Base-by-base conservation (phyloP, 805 yeast genomes). In the Teunomyces stri region DNA sequence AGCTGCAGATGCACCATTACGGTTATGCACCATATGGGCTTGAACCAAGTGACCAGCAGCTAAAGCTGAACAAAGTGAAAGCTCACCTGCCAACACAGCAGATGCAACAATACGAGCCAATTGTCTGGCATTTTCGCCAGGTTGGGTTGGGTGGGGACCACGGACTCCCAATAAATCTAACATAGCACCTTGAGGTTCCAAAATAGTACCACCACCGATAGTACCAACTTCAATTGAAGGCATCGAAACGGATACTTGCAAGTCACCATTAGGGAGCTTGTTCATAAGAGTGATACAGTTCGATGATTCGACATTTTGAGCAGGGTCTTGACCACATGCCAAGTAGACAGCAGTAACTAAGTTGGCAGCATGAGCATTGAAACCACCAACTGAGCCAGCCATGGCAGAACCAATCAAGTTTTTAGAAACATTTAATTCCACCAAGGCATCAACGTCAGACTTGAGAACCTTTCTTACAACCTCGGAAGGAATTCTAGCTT, bases 321-420 rank as follows among this genome's bases (percentile, higher is more conserved):
- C 99, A n/a, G 99, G 99, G 70, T 94, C 99, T 75, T 94, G 99
- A 48, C 99, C 99, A 49, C 96, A 81, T 4, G 99, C 99, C 54
- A 94, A 72, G 66, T 72, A 94, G 21, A 94, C 85, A 9, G 99
- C 98, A 30, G 99, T 95, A 30, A 94, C 92, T 56, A 94, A 71
- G 66, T 94, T 94, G 42, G 99, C 95, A 45, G 99, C 98, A 59
- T 94, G 99, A 0, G 99, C 99, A 64, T 94, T 94, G 72, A 88
- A 91, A 1, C 99, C 99, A 64, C 99, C 99, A 56, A 94, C 80
- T 15, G 96, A 82, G 34, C 99, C 99, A 21, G 99, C 98, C 94
- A 94, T 87, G 5, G 98, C 98, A 33, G 96, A 87, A 44, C 99
- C 99, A 59, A 94, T 79, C 62, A 94, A 78, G 66, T 94, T 94